phyloP scores from a whole-genome alignment of 371 early-diverging fungal species.

The Syncephalis plumigaleata region DNA sequence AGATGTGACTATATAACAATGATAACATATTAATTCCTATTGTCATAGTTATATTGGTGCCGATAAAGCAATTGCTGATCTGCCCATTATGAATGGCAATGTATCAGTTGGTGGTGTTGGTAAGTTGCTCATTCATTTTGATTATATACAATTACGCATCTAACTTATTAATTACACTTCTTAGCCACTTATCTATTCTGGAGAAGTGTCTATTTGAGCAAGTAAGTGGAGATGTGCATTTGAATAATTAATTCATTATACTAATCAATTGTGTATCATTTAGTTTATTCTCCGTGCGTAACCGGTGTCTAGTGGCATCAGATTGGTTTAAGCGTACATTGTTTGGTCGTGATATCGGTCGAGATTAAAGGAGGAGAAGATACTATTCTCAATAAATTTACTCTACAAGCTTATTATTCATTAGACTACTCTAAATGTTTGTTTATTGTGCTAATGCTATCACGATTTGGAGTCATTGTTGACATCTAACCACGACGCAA shows the following conservation, averaged over 20 bases:
- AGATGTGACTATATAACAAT: too few relatives aligned
- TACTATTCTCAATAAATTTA: too few relatives aligned
- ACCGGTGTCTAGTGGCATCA: slow-evolving; percentile 55
- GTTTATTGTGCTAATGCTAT: too few relatives aligned
- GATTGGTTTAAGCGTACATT: slow-evolving; percentile 79
- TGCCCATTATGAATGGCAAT: slow-evolving; percentile 57
- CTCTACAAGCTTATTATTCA: too few relatives aligned
- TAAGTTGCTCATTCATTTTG: too few relatives aligned
- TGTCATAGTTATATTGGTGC: slow-evolving; percentile 54
- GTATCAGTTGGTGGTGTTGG: slow-evolving; percentile 46
- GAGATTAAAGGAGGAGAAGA: slow-evolving; percentile 35
- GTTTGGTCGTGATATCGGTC: slow-evolving; percentile 78
- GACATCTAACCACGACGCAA: too few relatives aligned
- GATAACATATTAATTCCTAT: not conserved
- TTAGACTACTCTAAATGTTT: too few relatives aligned
- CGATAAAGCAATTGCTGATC: slow-evolving; percentile 79
- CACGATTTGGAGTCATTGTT: too few relatives aligned
- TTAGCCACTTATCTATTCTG: slow-evolving; percentile 58
- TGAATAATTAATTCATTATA: not conserved
- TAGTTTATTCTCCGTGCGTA: slow-evolving; percentile 65
- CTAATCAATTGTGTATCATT: not conserved
- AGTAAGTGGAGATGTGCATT: slow-evolving; percentile 9
- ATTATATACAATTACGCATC: not conserved
- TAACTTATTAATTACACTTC: not conserved
- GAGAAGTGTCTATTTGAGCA: slow-evolving; percentile 49